These are phyloP conservation scores for Gossypium arboreum DNA, from an alignment of 345 rosid species.

Conservation along the genomic window DNA sequence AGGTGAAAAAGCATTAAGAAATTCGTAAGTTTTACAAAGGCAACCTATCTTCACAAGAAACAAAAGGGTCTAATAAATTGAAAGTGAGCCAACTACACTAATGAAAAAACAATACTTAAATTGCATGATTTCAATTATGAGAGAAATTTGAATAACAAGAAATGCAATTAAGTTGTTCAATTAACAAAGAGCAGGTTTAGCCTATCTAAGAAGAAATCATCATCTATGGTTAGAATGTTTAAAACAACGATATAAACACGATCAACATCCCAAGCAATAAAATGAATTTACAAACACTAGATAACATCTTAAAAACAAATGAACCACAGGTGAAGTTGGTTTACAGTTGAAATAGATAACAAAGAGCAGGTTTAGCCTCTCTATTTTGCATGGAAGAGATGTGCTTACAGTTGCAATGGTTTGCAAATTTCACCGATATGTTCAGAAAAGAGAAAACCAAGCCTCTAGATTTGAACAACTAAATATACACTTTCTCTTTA, in stretches of 20 bases:
- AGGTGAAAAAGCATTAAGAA: conserved; percentile 8
- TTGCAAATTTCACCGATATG: conserved; percentile 29
- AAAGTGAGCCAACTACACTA: not conserved
- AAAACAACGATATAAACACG: not conserved
- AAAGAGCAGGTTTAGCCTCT: conserved; percentile 6
- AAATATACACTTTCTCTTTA: not conserved
- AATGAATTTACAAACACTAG: no score
- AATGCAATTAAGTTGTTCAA: not conserved
- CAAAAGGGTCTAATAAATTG: not conserved
- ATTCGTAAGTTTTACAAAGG: not conserved
- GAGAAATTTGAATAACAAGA: not conserved
- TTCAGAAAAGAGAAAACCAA: not conserved
- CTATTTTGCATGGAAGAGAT: conserved; percentile 55
- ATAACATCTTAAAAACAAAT: no score
- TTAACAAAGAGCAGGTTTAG: not conserved
- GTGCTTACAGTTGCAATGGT: conserved; percentile 50
- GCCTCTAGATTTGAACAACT: not conserved
- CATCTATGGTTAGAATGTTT: not conserved
- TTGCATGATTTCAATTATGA: not conserved
- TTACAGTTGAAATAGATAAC: no score
- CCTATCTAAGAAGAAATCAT: not conserved
- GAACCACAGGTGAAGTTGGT: no score
- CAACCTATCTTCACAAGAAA: not conserved
- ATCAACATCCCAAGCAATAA: no score
- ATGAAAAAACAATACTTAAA: not conserved